Evolutionary conservation across 352 stramenopile genomes (phyloP).

Genomic region (Synura sp.): DNA sequence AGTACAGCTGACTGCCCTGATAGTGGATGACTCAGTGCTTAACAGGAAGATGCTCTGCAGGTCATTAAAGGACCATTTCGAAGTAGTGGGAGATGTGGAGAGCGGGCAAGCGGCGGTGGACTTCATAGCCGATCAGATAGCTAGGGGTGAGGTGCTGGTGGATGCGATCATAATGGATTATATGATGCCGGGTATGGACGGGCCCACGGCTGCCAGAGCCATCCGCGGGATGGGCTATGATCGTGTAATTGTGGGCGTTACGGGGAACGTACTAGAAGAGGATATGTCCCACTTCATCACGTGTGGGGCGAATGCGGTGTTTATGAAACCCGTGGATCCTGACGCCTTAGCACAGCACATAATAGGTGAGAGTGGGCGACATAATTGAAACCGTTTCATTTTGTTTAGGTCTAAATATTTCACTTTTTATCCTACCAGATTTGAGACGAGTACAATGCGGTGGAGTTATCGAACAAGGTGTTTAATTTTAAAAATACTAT

Average conservation of each 20-base stretch:
- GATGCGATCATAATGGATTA: constrained; percentile 47
- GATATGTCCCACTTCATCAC: constrained; percentile 52
- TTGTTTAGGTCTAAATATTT: no score
- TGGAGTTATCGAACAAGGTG: no score
- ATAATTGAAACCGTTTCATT: no score
- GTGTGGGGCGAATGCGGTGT: constrained; percentile 51
- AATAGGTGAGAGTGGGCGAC: no score
- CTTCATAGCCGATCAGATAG: no score
- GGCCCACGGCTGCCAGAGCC: constrained; percentile 47
- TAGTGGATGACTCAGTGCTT: background rate
- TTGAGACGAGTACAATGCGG: no score
- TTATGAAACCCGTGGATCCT: constrained; percentile 55
- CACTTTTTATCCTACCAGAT: no score
- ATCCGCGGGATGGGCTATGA: constrained; percentile 51
- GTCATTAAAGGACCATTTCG: background rate
- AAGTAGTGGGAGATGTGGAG: background rate
- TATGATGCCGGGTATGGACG: constrained; percentile 58
- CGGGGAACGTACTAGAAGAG: constrained; percentile 54
- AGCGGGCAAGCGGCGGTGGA: background rate
- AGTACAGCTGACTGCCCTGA: no score
- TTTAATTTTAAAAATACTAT: no score
- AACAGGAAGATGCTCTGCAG: background rate
- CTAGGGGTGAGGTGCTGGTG: no score
- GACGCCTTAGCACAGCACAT: no score
- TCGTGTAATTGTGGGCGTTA: constrained; percentile 54